A percentile compares a stretch with the other conserved stretches of the same genome.
Conservation (phyloP, 2,329 filamentous ascomycete species). For the Phyllosticta citriasiana region DNA sequence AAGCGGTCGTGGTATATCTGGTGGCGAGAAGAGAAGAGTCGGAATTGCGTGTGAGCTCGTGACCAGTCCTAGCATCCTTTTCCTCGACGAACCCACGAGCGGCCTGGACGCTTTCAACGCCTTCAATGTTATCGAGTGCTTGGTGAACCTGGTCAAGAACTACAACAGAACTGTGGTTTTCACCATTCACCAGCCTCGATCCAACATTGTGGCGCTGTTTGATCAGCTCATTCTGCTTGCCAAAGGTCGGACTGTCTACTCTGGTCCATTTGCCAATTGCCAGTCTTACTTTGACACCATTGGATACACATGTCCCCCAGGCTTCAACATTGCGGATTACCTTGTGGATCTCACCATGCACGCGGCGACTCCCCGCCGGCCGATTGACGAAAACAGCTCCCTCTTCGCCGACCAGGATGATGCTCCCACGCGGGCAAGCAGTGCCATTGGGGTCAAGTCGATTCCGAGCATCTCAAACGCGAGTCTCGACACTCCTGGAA, state of each 20-base stretch:
- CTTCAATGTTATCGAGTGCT: slow-evolving; percentile 93
- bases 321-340: slow-evolving; percentile 98
- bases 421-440: slow-evolving; percentile 68
- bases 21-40: slow-evolving; percentile 90
- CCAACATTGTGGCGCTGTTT: slow-evolving; percentile 95
- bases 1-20: slow-evolving; percentile 87
- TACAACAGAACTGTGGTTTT: slow-evolving; percentile 97
- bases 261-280: slow-evolving; percentile 78
- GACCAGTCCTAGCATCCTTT: slow-evolving; percentile 92
- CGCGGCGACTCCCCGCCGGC: slow-evolving; percentile 52
- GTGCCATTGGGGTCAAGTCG: slow-evolving; percentile 79
- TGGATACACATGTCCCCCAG: slow-evolving; percentile 86
- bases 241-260: slow-evolving; percentile 83
- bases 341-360: slow-evolving; percentile 98
- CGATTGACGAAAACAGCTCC: slow-evolving; percentile 46
- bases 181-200: slow-evolving; percentile 95
- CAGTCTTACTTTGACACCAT: slow-evolving; percentile 87
- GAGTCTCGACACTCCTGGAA: slow-evolving; percentile 53
- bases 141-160: slow-evolving; percentile 87
- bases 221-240: slow-evolving; percentile 88
- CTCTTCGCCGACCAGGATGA: slow-evolving; percentile 53
- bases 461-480: slow-evolving; percentile 72
- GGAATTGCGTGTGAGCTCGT: slow-evolving; percentile 97
- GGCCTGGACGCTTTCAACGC: slow-evolving; percentile 95
- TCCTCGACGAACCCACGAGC: slow-evolving; percentile 94